These are phyloP conservation scores for Alternaria triticina DNA, from an alignment of 2,329 filamentous ascomycete species.

Conservation along the genomic window DNA sequence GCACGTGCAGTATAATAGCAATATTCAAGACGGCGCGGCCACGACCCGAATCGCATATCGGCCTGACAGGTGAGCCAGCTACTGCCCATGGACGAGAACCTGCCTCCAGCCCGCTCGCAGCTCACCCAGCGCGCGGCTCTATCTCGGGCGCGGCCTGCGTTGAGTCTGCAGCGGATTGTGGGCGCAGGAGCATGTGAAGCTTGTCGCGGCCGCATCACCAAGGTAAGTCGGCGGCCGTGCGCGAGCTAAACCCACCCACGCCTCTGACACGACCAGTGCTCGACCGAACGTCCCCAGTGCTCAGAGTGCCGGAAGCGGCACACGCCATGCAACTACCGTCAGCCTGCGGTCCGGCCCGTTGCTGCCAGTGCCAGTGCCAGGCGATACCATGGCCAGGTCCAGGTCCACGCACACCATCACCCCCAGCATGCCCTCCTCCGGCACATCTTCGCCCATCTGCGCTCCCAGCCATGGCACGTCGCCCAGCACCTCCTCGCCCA, in stretches of 20 bases:
- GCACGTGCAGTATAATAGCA: not conserved
- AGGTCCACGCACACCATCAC: not conserved
- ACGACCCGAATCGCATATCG: not conserved
- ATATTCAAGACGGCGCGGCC: not conserved
- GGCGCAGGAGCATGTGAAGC: constrained; percentile 2
- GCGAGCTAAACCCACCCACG: not conserved
- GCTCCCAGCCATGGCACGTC: not conserved
- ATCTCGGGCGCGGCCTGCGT: not conserved
- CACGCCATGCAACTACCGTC: constrained; percentile 1
- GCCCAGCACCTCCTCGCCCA: not conserved
- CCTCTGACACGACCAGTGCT: constrained; percentile 3
- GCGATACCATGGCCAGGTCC: not conserved
- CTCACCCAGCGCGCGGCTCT: not conserved
- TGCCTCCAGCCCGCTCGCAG: not conserved
- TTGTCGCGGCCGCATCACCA: constrained; percentile 8
- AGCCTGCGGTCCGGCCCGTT: not conserved
- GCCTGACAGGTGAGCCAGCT: not conserved
- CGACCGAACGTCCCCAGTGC: constrained; percentile 1
- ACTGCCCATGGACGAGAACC: not conserved
- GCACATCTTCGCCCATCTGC: constrained; percentile 8
- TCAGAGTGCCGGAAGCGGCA: constrained; percentile 1
- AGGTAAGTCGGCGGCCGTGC: not conserved
- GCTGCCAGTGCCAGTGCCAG: not conserved
- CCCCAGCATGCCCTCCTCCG: not conserved
- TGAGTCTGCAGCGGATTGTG: not conserved